Base-by-base conservation (phyloP, 2,329 filamentous ascomycete genomes). In the Paradendryphiella salina region DNA sequence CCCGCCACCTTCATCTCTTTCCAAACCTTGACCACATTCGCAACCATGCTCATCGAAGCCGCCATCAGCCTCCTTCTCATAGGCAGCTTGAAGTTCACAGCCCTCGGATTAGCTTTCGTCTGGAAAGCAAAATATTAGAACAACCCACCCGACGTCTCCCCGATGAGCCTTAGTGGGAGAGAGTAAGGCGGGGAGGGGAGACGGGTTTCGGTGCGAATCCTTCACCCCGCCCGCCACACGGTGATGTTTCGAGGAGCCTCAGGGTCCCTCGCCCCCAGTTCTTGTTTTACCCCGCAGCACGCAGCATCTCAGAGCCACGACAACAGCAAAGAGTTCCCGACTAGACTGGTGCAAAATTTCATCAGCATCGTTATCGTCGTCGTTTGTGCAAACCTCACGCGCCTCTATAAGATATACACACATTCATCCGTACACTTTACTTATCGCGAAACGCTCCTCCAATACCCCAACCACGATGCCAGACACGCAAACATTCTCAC, bases 401-500 rank as follows among this genome's bases (percentile, higher is more conserved):
- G 8, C 21, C 8, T 23, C 21, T 23, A 23, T 6, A n/a, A n/a
- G n/a, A n/a, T n/a, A n/a, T n/a, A n/a, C n/a, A n/a, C n/a, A n/a
- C n/a, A n/a, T n/a, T n/a, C n/a, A n/a, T n/a, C n/a, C n/a, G n/a
- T n/a, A 23, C 3, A 23, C 3, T 7, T 7, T 6, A 26, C 23
- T 26, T 6, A 10, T 26, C 8, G 8, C 23, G 23, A 26, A 26
- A 10, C 23, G 23, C 23, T 9, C 8, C 23, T 26, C 5, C 21
- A 2, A 23, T 23, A 7, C 23, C 7, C 23, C 7, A 26, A 10
- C 6, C 7, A 26, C 23, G 8, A 26, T 26, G 23, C 7, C 23
- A 10, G 23, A 26, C 6, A 26, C 9, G 8, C 23, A 62, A 50
- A 57, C 85, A 1, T 95, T 95, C 76, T 85, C 82, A 1, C 80